These are phyloP conservation scores for Actinomortierella wolfii DNA, from an alignment of 371 early-diverging fungal genomes.

Conservation along the genomic window DNA sequence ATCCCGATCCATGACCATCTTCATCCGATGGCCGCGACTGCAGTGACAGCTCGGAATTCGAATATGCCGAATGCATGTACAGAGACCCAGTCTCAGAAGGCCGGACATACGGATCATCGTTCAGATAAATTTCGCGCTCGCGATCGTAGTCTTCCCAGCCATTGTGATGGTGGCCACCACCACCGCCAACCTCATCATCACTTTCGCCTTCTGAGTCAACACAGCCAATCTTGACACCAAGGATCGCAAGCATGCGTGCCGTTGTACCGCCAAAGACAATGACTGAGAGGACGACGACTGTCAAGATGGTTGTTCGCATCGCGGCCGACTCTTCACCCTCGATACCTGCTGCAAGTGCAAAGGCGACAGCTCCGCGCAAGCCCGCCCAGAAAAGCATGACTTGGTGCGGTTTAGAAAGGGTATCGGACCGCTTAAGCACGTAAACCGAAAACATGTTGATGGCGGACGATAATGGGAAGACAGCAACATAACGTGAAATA, in stretches of 20 bases:
- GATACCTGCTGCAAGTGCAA: slow-evolving; percentile 88
- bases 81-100: slow-evolving; percentile 32
- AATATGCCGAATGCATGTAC: slow-evolving; percentile 22
- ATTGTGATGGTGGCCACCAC: neutral
- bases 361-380: slow-evolving; percentile 94
- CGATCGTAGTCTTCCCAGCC: slow-evolving; percentile 27
- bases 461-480: slow-evolving; percentile 79
- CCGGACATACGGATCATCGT: slow-evolving; percentile 32
- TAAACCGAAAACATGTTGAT: slow-evolving; percentile 74
- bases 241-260: slow-evolving; percentile 71
- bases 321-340: slow-evolving; percentile 68
- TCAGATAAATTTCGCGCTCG: slow-evolving; percentile 28
- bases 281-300: slow-evolving; percentile 89
- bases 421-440: slow-evolving; percentile 56
- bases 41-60: slow-evolving; percentile 37
- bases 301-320: slow-evolving; percentile 86
- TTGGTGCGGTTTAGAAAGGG: slow-evolving; percentile 84
- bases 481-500: slow-evolving; percentile 81
- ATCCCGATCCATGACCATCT: slow-evolving; percentile 26
- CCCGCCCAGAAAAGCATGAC: slow-evolving; percentile 96
- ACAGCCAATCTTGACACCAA: slow-evolving; percentile 78
- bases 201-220: slow-evolving; percentile 61
- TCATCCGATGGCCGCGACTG: slow-evolving; percentile 45
- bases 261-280: slow-evolving; percentile 91
- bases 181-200: slow-evolving; percentile 47